Evolutionary conservation across 2,329 filamentous ascomycete genomes (phyloP), one percentile per base, ranked within the genome.

Genomic region (Mollisia scopiformis): DNA sequence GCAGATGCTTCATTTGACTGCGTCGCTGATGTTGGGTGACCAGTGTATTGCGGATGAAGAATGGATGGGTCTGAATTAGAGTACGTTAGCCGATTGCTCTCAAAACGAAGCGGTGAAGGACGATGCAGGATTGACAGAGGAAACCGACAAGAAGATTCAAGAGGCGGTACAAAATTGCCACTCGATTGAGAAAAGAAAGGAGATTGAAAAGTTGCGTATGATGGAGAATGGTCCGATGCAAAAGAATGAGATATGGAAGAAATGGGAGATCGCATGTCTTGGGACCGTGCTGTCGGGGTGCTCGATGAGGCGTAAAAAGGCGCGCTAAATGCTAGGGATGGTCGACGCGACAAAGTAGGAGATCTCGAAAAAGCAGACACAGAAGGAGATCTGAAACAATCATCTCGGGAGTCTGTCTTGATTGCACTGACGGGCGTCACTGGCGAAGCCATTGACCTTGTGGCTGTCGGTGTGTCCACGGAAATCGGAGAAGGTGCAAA

Each of bases 91-190:
- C 57, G 54, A 49, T 21, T 41, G 21, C 55, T 64, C 56, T 41
- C 31, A 41, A 23, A 46, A 39, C 47, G 21, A 35, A 41, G 39
- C 57, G 31, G 51, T 52, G 30, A 63, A 59, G 57, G 49, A 65
- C 19, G 54, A 55, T 57, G 62, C 61, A 56, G 63, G 68, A 67
- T 70, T 75, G 69, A 73, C 72, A 71, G 71, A 78, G 75, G 75
- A 81, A 81, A 84, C 79, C 76, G 77, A 83, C 81, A 82, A 74
- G 78, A 80, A 73, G 76, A 78, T 72, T 78, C 75, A 69, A 82
- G 78, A 74, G 81, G 81, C 73, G 79, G 76, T 67, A 82, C 74
- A 70, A 82, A 83, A 74, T 79, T 80, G 64, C 80, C 80, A 71
- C 78, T 83, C 65, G 78, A 81, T 70, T 81, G 81, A 78, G 76